Evolutionary conservation across 176 grass and related monocot species (phyloP), one percentile per base, ranked within the genome.

Genomic region (Oryza punctata): DNA sequence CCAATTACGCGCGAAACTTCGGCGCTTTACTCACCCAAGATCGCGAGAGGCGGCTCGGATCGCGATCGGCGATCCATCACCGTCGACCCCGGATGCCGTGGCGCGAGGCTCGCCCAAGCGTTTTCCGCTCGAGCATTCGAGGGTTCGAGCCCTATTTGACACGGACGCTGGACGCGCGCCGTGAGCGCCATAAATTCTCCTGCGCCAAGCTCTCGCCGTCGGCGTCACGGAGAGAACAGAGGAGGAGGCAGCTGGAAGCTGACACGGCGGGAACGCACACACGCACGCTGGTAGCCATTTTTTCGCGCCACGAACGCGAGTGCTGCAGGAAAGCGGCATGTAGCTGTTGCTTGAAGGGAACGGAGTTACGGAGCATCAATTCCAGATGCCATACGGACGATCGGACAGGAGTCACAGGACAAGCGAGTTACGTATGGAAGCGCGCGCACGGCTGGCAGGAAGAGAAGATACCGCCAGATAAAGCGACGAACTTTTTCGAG

Each of bases 311-410:
- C 50, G 71, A 45, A 41, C 71, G 24, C 63, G 25, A 40, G 71
- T 27, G 81, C 81, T 44, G 1, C 70, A 2, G 40, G 72, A 65
- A 65, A 73, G 76, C 70, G 1, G 49, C 11, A 7, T 10, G 77
- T 46, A 70, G 65, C 21, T 13, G 77, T 80, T 81, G 82, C 87
- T 77, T 85, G 35, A 70, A 37, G 72, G 13, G 33, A 75, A 85
- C 35, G 35, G 32, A 29, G 28, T 29, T 29, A 29, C 71, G 41
- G 15, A 57, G 88, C 38, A 43, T 61, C 41, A 0, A 16, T 45
- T 66, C 25, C 3, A 18, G 78, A 89, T 77, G 65, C 78, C 65
- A 69, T 15, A 13, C 18, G 69, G 14, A 52, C 13, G 26, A 84
- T 73, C 10, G 54, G 72, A 45, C 82, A 66, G 5, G 52, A 57